Base-by-base conservation (phyloP, 192 early-diverging fungal species). In the Coemansia biformis region DNA sequence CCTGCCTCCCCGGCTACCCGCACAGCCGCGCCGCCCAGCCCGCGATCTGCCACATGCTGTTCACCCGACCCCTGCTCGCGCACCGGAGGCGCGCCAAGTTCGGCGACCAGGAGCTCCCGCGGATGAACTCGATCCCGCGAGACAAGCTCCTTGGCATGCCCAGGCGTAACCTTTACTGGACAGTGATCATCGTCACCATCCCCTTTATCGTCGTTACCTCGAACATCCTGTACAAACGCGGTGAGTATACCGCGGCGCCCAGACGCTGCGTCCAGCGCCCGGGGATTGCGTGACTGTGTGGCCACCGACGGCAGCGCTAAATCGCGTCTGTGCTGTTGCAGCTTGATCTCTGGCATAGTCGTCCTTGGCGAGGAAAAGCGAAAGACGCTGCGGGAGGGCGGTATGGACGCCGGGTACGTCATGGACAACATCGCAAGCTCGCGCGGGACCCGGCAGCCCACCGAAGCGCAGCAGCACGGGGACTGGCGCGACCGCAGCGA, bases 131-230 rank as follows among this genome's bases (percentile, higher is more conserved):
- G 31, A 21, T 72, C 29, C 68, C 68, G 35, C 49, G 22, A 18
- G 54, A 62, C 48, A 57, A 61, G 46, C 30, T 74, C 26, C 8
- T 32, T 10, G 71, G 64, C 16, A 61, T 74, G 51, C 63, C 63
- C 16, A 49, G 38, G 46, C 71, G 71, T 19, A 63, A 66, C 48
- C 26, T 66, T 8, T 53, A 57, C 49, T 74, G 71, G 71, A 66
- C 64, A 2, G 71, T 74, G 29, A 74, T 74, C 37, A 74, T 74
- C 13, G 63, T 74, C 8, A 74, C 71, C 2, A 54, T 74, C 33
- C 71, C 71, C 6, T 28, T 74, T 10, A 38, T 74, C 9, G 59
- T 53, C 14, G 56, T 66, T 2, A 66, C 44, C 38, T 57, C 63
- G 3, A 63, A 53, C 21, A 66, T 74, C 12, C 41, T 74, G 2